Evolutionary conservation across 2,329 filamentous ascomycete genomes (phyloP).

Genomic region (Aspergillus sp.): DNA sequence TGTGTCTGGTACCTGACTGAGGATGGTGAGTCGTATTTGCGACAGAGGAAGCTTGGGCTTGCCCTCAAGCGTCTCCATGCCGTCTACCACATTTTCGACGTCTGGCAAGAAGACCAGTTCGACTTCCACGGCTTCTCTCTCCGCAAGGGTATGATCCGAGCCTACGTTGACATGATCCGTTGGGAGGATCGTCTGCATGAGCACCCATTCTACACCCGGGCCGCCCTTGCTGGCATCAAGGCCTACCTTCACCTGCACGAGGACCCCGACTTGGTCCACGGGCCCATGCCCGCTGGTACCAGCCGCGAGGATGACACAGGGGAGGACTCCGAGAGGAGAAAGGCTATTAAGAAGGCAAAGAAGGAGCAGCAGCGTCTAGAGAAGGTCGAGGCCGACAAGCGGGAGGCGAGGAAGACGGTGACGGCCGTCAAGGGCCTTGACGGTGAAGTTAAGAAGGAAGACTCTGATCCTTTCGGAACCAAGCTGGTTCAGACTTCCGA

Average conservation of each 20-base stretch:
- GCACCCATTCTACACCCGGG: slow-evolving; percentile 85
- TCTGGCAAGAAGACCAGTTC: slow-evolving; percentile 97
- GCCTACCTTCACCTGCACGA: slow-evolving; percentile 76
- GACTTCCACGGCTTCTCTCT: slow-evolving; percentile 98
- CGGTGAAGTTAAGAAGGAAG: slow-evolving; percentile 70
- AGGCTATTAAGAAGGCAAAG: slow-evolving; percentile 82
- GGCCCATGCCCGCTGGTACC: slow-evolving; percentile 50
- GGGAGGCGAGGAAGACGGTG: slow-evolving; percentile 69
- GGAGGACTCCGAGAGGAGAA: slow-evolving; percentile 65
- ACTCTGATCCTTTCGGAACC: slow-evolving; percentile 77
- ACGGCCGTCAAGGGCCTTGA: slow-evolving; percentile 52
- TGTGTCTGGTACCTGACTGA: slow-evolving; percentile 96
- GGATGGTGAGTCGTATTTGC: slow-evolving; percentile 81
- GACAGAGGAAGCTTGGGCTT: slow-evolving; percentile 73
- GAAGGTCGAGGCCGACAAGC: slow-evolving; percentile 73
- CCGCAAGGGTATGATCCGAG: slow-evolving; percentile 90
- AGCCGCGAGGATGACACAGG: slow-evolving; percentile 44
- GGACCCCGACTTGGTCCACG: slow-evolving; percentile 60
- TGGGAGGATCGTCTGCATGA: slow-evolving; percentile 91
- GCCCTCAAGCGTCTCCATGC: slow-evolving; percentile 89
- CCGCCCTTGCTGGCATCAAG: slow-evolving; percentile 72
- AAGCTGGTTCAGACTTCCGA: slow-evolving; percentile 74
- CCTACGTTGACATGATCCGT: slow-evolving; percentile 91
- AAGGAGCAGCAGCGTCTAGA: slow-evolving; percentile 69
- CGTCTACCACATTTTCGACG: slow-evolving; percentile 86